phyloP scores from a whole-genome alignment of 1,284 basidiomycete genomes.

The Sanghuangporus baumii region DNA sequence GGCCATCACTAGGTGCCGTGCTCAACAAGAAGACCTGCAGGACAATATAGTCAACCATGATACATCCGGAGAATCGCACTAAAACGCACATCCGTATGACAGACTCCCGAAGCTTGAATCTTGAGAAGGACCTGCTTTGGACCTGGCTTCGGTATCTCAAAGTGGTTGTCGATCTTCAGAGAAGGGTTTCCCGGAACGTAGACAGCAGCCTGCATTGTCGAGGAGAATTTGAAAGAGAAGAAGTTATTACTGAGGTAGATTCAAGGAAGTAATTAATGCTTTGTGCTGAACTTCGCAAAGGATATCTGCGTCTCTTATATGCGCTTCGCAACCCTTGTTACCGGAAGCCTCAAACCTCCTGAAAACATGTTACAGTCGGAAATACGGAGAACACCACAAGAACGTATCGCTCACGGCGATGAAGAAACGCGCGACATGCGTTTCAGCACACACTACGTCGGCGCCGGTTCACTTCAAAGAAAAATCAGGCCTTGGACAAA shows the following conservation, averaged over 20 bases:
- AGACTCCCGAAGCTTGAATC: constrained; percentile 26
- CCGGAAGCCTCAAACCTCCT: too few relatives aligned
- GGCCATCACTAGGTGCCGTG: constrained; percentile 19
- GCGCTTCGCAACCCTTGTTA: too few relatives aligned
- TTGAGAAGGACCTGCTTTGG: constrained; percentile 26
- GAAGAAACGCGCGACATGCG: too few relatives aligned
- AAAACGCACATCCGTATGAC: constrained; percentile 23
- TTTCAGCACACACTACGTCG: too few relatives aligned
- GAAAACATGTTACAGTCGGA: too few relatives aligned
- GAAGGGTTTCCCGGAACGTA: constrained; percentile 20
- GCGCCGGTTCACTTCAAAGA: too few relatives aligned
- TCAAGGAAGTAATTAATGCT: not conserved
- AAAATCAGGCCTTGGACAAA: too few relatives aligned
- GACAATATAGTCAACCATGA: not conserved
- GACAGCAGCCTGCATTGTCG: constrained; percentile 19
- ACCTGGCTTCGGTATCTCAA: constrained; percentile 22
- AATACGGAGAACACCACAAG: too few relatives aligned
- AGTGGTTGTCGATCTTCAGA: constrained; percentile 16
- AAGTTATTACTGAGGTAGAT: not conserved
- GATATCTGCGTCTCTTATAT: too few relatives aligned
- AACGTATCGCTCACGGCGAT: too few relatives aligned
- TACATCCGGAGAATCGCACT: not conserved
- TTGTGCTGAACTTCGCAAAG: not conserved
- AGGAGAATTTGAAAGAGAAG: not conserved
- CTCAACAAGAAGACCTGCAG: constrained; percentile 18